phyloP scores from a whole-genome alignment of 768 basidiomycete genomes.

The Clitopilus hobsonii region DNA sequence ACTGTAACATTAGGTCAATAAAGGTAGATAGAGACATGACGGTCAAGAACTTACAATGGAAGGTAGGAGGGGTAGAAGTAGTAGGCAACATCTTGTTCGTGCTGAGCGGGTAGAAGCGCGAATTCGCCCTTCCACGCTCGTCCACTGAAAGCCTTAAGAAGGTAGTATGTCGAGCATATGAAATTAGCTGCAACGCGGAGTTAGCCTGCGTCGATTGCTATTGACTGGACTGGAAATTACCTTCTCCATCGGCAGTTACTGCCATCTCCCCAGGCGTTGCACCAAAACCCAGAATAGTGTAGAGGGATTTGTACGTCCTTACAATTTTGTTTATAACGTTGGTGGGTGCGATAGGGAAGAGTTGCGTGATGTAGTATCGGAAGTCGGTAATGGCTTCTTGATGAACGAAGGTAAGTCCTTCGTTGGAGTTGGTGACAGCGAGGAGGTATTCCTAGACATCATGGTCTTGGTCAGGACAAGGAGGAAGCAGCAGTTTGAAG shows the following conservation, averaged over 20 bases:
- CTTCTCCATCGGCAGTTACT: neutral
- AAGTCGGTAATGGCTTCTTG: neutral
- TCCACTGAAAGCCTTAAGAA: neutral
- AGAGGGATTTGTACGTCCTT: neutral
- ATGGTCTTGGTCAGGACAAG: neutral
- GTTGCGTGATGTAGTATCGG: neutral
- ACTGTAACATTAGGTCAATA: neutral
- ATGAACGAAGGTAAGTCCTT: neutral
- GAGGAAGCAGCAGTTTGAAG: too few species aligned
- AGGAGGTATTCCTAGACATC: neutral
- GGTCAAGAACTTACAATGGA: neutral
- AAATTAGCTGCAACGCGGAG: neutral
- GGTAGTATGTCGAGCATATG: neutral
- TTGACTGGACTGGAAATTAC: neutral
- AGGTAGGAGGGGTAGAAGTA: neutral
- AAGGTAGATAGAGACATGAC: neutral
- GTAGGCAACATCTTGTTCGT: neutral
- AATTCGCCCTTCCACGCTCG: neutral
- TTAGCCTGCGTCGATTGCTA: neutral
- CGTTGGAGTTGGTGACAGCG: neutral
- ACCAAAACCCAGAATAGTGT: neutral
- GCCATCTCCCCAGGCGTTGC: neutral
- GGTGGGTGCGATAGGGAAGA: neutral
- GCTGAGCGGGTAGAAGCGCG: neutral
- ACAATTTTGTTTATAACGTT: neutral